These are phyloP conservation scores for Saccharomyces hybrid DNA, from an alignment of 1,139 yeast species.

Conservation along the genomic window DNA sequence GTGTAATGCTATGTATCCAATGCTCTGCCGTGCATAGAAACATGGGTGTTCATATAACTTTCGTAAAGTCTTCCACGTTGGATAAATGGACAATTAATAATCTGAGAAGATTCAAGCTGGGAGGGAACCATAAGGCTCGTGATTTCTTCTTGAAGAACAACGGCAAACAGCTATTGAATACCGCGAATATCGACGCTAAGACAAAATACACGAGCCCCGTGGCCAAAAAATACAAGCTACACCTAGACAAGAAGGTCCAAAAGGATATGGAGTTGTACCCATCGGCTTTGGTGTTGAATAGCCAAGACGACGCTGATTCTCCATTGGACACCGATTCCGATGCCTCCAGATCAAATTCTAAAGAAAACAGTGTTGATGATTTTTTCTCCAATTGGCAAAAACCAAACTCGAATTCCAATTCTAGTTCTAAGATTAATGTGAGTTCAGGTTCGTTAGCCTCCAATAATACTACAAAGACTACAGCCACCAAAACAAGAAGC, in stretches of 20 bases:
- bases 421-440: conserved; percentile 26
- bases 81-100: conserved; percentile 91
- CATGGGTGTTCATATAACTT: conserved; percentile 90
- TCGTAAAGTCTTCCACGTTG: conserved; percentile 85
- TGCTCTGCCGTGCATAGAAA: conserved; percentile 97
- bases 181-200: conserved; percentile 49
- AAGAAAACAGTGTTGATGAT: conserved; percentile 58
- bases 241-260: conserved; percentile 58
- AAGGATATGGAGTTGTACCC: conserved; percentile 67
- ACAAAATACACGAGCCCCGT: conserved; percentile 75
- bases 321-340: conserved; percentile 30
- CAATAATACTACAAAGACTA: conserved; percentile 7
- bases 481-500: conserved; percentile 21
- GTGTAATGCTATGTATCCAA: conserved; percentile 86
- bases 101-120: conserved; percentile 81
- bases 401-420: conserved; percentile 37
- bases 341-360: conserved; percentile 34
- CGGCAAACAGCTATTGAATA: conserved; percentile 57
- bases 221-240: conserved; percentile 76
- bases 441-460: conserved; percentile 27
- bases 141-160: conserved; percentile 81
- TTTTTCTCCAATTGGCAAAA: conserved; percentile 90
- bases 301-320: conserved; percentile 39
- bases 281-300: conserved; percentile 54
- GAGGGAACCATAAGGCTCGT: conserved; percentile 82